These are phyloP conservation scores for Saccharomyces paradoxus DNA, from an alignment of 805 yeast genomes.

Conservation along the genomic window DNA sequence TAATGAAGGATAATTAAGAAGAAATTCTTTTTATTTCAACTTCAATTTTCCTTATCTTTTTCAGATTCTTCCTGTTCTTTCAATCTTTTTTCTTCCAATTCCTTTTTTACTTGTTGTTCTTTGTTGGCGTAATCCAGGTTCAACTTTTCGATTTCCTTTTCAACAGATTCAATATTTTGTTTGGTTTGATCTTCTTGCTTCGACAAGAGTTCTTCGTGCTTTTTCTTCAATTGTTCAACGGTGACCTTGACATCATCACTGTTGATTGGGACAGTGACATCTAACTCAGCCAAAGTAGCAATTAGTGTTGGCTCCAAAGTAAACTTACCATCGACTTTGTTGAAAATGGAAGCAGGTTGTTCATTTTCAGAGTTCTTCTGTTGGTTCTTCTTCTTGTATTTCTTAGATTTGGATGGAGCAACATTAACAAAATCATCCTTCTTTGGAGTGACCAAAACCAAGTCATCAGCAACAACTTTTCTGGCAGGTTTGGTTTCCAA, in stretches of 20 bases:
- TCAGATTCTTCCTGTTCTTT: conserved; percentile 24
- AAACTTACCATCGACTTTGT: conserved; percentile 37
- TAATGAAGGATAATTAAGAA: neutral
- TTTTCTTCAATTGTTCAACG: conserved; percentile 58
- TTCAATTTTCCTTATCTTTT: conserved; percentile 2
- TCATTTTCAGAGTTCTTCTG: conserved; percentile 10
- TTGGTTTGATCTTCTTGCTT: conserved; percentile 78
- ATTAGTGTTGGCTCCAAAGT: conserved; percentile 75
- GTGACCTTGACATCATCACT: conserved; percentile 62
- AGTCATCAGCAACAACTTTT: conserved; percentile 54
- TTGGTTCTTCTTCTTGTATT: conserved; percentile 44
- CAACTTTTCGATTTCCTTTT: conserved; percentile 64
- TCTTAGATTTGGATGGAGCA: conserved; percentile 44
- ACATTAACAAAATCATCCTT: conserved; percentile 45
- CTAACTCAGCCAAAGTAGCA: conserved; percentile 65
- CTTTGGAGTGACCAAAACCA: conserved; percentile 34
- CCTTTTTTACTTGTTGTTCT: conserved; percentile 33
- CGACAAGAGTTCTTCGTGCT: conserved; percentile 56
- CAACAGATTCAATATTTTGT: conserved; percentile 65
- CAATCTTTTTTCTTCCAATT: conserved; percentile 27
- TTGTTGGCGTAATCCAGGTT: conserved; percentile 44
- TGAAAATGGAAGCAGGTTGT: conserved; percentile 8
- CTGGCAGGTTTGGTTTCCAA: conserved; percentile 30
- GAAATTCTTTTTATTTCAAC: neutral
- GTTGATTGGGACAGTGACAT: conserved; percentile 69